A percentile compares a stretch with the other conserved stretches of the same genome.
These are phyloP conservation scores for Globisporangium uncinulatum DNA, from an alignment of 352 stramenopile genomes.

Conservation along the genomic window DNA sequence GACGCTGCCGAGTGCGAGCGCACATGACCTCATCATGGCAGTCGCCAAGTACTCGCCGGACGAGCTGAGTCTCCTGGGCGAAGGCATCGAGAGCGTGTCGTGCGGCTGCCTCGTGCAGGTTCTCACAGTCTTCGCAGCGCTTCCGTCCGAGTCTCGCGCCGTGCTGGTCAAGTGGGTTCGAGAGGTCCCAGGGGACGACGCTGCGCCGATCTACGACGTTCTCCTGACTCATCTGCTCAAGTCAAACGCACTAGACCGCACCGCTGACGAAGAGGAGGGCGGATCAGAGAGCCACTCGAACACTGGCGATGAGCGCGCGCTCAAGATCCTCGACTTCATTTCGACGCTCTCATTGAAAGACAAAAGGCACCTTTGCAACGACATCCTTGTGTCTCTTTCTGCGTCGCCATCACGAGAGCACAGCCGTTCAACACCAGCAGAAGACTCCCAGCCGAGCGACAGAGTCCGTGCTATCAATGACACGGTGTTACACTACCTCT, in stretches of 20 bases:
- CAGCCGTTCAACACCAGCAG: neutral
- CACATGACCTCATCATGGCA: constrained; percentile 19
- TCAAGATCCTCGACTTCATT: constrained; percentile 39
- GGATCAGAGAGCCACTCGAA: neutral
- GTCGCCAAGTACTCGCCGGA: constrained; percentile 22
- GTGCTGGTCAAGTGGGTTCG: constrained; percentile 36
- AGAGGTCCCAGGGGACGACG: constrained; percentile 32
- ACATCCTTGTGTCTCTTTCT: constrained; percentile 15
- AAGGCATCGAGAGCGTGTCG: constrained; percentile 33
- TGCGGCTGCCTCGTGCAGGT: constrained; percentile 24
- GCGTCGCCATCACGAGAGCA: neutral
- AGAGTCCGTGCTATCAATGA: constrained; percentile 12
- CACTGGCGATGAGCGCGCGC: neutral
- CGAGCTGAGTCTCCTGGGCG: constrained; percentile 29
- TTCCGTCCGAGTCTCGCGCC: constrained; percentile 21
- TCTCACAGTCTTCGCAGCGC: constrained; percentile 26
- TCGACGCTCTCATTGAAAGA: constrained; percentile 26
- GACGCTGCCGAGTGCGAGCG: constrained; percentile 18
- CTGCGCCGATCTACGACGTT: constrained; percentile 32
- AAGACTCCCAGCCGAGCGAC: neutral
- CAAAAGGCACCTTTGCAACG: constrained; percentile 30
- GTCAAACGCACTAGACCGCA: neutral
- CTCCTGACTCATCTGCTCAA: constrained; percentile 19
- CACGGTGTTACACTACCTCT: constrained; percentile 40
- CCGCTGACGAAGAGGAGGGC: neutral